Base-by-base conservation (phyloP, 73 alveolate genomes). In the Paramecium biaurelia region DNA sequence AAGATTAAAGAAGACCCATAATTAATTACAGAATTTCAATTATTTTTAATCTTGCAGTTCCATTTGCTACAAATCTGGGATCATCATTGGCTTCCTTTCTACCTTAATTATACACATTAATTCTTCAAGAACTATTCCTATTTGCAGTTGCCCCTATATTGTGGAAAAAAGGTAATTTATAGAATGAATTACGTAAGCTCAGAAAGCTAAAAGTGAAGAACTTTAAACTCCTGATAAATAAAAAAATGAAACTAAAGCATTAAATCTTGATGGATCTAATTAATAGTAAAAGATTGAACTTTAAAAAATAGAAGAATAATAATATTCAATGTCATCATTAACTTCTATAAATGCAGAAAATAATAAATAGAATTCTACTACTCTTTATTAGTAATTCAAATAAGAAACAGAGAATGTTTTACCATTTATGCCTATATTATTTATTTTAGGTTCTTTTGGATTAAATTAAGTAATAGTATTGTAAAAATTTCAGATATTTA, bases 1-100 rank as follows among this genome's bases (percentile, higher is more conserved):
- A 43, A 5, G 74, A 79, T 42, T 14, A 41, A 47, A 34, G 35
- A 30, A 79, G 90, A 34, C 90, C 90, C 4, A 41, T 79, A 14
- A 79, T 79, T 26, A 79, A 79, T 79, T 79, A 30, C 24, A 41
- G 74, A 41, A 34, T 79, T 24, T 58, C 90, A 41, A 45, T 79
- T 0, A 45, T 79, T 8, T 79, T 79, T 21, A 79, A 79, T 79
- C 72, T 79, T 42, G 90, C 76, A 7, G 56, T 79, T 43, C 90
- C 90, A 1, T 42, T 79, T 20, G 70, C 90, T 0, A 79, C 90
- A 41, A 79, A 47, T 79, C 35, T 79, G 7, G 90, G 90, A 23
- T 41, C 90, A 23, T 30, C 26, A 4, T 34, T 79, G 18, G 70
- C 42, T 21, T 28, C 42, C 14, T 79, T 79, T 11, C 32, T 79